These are phyloP conservation scores for Pseudogymnoascus sp. DNA, from an alignment of 2,329 filamentous ascomycete genomes.

Conservation along the genomic window DNA sequence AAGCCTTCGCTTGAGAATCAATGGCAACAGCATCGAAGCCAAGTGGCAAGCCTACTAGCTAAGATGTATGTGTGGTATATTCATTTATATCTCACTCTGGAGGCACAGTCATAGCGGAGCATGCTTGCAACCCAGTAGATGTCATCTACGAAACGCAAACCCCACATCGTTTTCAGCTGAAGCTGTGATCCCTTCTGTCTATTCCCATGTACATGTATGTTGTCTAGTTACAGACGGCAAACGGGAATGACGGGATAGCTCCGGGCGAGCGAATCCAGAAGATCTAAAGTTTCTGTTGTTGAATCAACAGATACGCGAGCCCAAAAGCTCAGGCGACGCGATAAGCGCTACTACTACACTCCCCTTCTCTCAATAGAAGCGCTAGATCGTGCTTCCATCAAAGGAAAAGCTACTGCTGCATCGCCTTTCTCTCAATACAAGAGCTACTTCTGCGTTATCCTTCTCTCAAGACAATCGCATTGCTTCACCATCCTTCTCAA, in stretches of 20 bases:
- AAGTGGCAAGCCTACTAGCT: neutral
- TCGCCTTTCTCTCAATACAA: no score
- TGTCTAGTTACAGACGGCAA: neutral
- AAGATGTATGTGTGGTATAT: neutral
- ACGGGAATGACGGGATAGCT: neutral
- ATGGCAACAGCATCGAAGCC: neutral
- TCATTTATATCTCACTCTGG: neutral
- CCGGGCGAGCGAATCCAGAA: neutral
- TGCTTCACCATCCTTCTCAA: neutral
- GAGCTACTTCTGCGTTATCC: neutral
- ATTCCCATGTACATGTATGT: neutral
- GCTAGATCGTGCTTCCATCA: neutral
- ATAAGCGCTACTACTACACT: neutral
- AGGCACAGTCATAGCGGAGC: neutral
- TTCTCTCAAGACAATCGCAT: neutral
- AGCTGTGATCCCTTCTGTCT: neutral
- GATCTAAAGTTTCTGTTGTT: neutral
- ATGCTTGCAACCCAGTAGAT: neutral
- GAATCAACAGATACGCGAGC: neutral
- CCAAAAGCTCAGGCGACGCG: neutral
- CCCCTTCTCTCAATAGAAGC: neutral
- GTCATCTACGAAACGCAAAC: neutral
- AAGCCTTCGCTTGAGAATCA: neutral
- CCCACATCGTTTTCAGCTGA: neutral
- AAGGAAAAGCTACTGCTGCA: neutral